These are phyloP conservation scores for Saksenaea oblongispora DNA, from an alignment of 371 early-diverging fungal genomes.

Conservation along the genomic window DNA sequence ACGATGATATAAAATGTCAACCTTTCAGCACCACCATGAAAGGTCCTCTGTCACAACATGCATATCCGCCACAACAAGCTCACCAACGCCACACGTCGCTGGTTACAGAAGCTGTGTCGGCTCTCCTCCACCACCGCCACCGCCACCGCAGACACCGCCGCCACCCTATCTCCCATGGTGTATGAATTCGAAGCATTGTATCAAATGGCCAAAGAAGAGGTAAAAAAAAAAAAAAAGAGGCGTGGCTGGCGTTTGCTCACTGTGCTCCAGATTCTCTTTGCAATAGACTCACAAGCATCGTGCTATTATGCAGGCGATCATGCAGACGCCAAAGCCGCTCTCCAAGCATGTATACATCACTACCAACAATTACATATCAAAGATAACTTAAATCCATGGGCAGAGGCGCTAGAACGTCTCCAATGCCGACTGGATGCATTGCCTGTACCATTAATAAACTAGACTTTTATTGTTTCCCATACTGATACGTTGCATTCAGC, in stretches of 20 bases:
- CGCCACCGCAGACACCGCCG: neutral
- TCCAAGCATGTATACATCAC: slow-evolving; percentile 14
- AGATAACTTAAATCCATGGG: slow-evolving; percentile 25
- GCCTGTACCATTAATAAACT: slow-evolving; percentile 4
- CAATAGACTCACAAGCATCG: slow-evolving; percentile 30
- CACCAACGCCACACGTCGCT: neutral
- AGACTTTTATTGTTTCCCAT: slow-evolving; percentile 8
- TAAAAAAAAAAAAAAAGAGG: neutral
- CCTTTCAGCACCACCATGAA: neutral
- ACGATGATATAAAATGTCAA: neutral
- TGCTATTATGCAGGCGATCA: slow-evolving; percentile 29
- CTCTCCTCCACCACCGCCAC: neutral
- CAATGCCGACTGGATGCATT: slow-evolving; percentile 10
- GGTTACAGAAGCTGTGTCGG: neutral
- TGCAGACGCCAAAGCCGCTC: slow-evolving; percentile 14
- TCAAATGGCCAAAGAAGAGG: slow-evolving; percentile 23
- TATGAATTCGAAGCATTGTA: slow-evolving; percentile 18
- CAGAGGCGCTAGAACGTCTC: slow-evolving; percentile 23
- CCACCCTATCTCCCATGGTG: neutral
- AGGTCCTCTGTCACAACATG: neutral
- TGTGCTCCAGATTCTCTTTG: slow-evolving; percentile 23
- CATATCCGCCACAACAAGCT: neutral
- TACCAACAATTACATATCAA: slow-evolving; percentile 15
- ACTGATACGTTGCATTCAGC: slow-evolving; percentile 39
- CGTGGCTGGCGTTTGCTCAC: neutral